Evolutionary conservation across 2,329 filamentous ascomycete genomes (phyloP).

Genomic region (Passalora sequoiae): DNA sequence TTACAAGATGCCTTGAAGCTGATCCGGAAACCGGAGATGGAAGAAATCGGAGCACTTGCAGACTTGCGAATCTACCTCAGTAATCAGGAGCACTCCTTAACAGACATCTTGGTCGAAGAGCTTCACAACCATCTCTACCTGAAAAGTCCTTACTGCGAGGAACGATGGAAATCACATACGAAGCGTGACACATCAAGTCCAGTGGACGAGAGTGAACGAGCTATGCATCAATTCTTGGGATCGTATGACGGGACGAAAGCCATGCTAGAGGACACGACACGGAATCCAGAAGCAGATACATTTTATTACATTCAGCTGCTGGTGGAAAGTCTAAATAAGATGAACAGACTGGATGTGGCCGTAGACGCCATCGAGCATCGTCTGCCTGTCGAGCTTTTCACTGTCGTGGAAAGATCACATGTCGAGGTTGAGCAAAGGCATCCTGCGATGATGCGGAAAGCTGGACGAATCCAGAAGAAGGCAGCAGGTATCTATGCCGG

Average conservation of each 20-base stretch:
- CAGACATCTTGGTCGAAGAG: conserved; percentile 95
- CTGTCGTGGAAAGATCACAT: conserved; percentile 90
- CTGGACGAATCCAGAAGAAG: conserved; percentile 46
- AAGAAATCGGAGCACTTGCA: conserved; percentile 80
- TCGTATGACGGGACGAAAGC: conserved; percentile 51
- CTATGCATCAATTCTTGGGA: conserved; percentile 54
- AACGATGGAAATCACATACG: conserved; percentile 82
- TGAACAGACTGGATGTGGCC: conserved; percentile 77
- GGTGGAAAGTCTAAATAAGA: conserved; percentile 82
- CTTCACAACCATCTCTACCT: conserved; percentile 95
- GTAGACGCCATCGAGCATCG: conserved; percentile 89
- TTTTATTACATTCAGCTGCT: conserved; percentile 88
- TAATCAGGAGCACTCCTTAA: conserved; percentile 86
- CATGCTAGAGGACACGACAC: conserved; percentile 79
- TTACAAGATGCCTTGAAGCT: conserved; percentile 80
- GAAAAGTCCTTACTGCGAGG: conserved; percentile 95
- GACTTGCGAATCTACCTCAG: conserved; percentile 83
- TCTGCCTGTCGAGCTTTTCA: conserved; percentile 87
- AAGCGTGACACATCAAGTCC: conserved; percentile 43
- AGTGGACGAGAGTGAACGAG: conserved; percentile 46
- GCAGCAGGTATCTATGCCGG: conserved; percentile 33
- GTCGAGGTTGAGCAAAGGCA: conserved; percentile 89
- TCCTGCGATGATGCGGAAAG: conserved; percentile 65
- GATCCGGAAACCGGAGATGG: conserved; percentile 80
- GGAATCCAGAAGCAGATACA: conserved; percentile 91